Evolutionary conservation across 1,284 basidiomycete species (phyloP), one percentile per base, ranked within the genome.

Genomic region (Polyporus tsugae): DNA sequence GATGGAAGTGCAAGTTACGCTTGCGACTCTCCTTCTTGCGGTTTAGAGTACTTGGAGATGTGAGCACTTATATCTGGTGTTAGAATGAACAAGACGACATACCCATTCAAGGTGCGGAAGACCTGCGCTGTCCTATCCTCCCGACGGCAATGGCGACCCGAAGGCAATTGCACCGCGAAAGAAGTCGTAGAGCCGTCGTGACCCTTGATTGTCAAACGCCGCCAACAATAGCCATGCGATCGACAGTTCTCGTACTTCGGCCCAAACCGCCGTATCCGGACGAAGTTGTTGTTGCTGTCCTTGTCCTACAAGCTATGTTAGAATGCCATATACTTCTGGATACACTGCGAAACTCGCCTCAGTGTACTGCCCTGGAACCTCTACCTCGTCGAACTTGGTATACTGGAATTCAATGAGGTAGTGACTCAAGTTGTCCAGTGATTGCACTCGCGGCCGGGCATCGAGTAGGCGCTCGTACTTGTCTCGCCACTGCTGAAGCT

Each of bases 351-450:
- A 59, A 29, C 86, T 73, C 69, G 94, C 95, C 87, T 97, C 95
- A 0, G 97, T 93, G 77, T 99, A 99, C 81, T 99, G 98, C 10
- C 98, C 98, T 25, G 98, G 98, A 65, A 99, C 91, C 80, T 99
- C 98, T 62, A 99, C 95, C 74, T 99, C 98, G 75, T 99, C 98
- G 67, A 98, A 97, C 80, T 97, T 98, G 77, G 92, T 92, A 80
- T 98, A 97, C 76, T 99, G 97, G 86, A 99, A 99, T 80, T 99
- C 97, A 13, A 95, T 95, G 72, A 99, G 85, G 82, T 96, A 99
- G 81, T 98, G 96, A 73, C 95, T 97, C 60, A 95, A 85, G 68
- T 92, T 86, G 74, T 99, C 97, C 63, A 99, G 83, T n/a, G 95
- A 91, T 76, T 97, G 95, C 64, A 92, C 82, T 60, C 92, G 90